Evolutionary conservation across 2,329 filamentous ascomycete species (phyloP), one percentile per base, ranked within the genome.

Genomic region (Periglandula ipomoeae): DNA sequence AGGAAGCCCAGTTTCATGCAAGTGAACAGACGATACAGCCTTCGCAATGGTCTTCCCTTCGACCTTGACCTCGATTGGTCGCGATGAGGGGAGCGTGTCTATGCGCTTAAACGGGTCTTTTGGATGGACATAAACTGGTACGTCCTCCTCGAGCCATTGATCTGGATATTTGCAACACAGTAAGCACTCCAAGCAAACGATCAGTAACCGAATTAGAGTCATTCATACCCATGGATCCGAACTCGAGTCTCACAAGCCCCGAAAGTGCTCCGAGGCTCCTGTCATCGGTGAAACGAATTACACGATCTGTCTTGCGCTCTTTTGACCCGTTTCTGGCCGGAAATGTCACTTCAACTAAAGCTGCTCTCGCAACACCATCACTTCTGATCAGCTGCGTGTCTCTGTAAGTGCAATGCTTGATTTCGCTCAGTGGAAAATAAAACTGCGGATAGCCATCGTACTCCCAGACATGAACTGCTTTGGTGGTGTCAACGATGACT

Each of bases 71-170:
- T 73, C 67, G 30, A 85, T 60, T 1, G 62, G 62, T 1, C 82
- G 74, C 2, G 70, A 67, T 0, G 79, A 83, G 1, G 68, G 67
- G 5, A 85, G 61, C 23, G 81, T 74, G 49, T 85, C 81, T 51
- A 86, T 67, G 11, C 82, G 73, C 55, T 82, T 82, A 65, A 77
- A 84, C 0, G 82, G 82, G 47, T 85, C 81, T 53, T 84, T 84
- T 0, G 82, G 81, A 50, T 86, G 82, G 3, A 78, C 70, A 55
- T 73, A 74, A 48, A 84, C 75, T 1, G 72, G 74, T 1, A 68
- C 65, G 45, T 82, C 78, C 63, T 84, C 81, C 57, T 82, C 79
- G 2, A 69, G 49, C 66, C 66, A 69, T 52, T 64, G 63, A 54
- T 67, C 67, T 69, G 24, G 4, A 32, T 5, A 22, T 23, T 32